Base-by-base conservation (phyloP, 306 rosid species). In the Cucurbita pepo region DNA sequence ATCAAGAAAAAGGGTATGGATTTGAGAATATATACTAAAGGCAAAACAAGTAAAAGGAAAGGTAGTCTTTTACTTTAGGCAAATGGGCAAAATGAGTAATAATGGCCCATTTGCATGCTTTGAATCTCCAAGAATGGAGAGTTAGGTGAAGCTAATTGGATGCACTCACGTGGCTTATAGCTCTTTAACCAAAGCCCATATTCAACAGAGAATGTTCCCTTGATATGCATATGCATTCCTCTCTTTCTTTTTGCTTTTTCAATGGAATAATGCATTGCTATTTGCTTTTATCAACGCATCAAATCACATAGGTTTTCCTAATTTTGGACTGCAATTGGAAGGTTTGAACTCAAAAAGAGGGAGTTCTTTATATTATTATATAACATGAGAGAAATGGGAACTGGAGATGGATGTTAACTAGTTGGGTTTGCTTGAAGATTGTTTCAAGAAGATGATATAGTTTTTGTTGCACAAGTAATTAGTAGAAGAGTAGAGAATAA, bases 11-110 rank as follows among this genome's bases (percentile, higher is more conserved):
- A 59, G 41, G 65, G 43, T 5, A 6, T 40, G 47, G 13, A 4
- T 4, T 34, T 47, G 59, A 69, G 74, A 69, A 69, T 69, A 69
- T 69, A 51, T 69, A 51, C 74, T 30, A 69, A 69, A 69, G 73
- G 73, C 3, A 69, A 10, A 69, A 44, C 48, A 14, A 58, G 59
- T 51, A 50, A 50, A 67, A 22, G 73, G 1, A 69, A 47, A 15
- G 73, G 15, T 34, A 9, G 44, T 50, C 22, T 69, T 69, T 69
- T 30, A 9, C 58, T 69, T 69, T 69, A 48, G 59, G 45, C 34
- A 30, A 30, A 30, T 30, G 34, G 34, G 34, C 34, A 30, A 30
- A 69, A 51, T 34, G 74, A 69, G 74, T 51, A 50, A 69, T 69
- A 69, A 69, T 48, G 74, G n/a, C 5, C 16, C 4, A 50, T 50